A percentile compares a stretch with the other conserved stretches of the same genome.
Evolutionary conservation across 495 filamentous ascomycete species (phyloP).

Genomic region (Aspergillus sclerotioniger): DNA sequence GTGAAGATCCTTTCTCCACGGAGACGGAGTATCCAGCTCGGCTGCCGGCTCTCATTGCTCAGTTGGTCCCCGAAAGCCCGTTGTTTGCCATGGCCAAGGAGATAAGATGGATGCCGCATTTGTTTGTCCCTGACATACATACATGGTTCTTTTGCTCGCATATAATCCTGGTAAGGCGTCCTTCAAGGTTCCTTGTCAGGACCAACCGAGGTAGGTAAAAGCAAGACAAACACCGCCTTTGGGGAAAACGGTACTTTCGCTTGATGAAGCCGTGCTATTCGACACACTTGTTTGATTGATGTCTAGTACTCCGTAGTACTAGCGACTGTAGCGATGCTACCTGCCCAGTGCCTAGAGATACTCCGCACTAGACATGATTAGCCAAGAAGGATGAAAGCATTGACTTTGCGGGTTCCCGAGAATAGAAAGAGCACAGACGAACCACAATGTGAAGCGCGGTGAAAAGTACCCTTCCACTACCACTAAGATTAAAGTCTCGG

Average conservation of each 20-base stretch:
- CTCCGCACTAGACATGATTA: not conserved
- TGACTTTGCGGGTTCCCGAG: not conserved
- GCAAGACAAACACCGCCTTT: too few relatives aligned
- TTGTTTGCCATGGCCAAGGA: not conserved
- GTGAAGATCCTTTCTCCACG: not conserved
- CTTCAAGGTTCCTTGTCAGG: not conserved
- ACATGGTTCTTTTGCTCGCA: not conserved
- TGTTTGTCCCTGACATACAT: not conserved
- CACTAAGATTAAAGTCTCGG: conserved; percentile 1
- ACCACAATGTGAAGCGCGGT: not conserved
- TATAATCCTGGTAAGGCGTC: not conserved
- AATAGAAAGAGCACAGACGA: conserved; percentile 1
- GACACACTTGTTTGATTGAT: too few relatives aligned
- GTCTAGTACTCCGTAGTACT: too few relatives aligned
- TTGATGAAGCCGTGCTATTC: too few relatives aligned
- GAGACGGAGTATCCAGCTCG: not conserved
- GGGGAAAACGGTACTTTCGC: too few relatives aligned
- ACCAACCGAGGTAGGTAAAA: too few relatives aligned
- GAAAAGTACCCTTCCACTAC: not conserved
- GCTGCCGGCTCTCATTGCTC: not conserved
- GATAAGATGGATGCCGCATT: not conserved
- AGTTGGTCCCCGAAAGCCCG: not conserved
- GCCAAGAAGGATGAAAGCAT: not conserved
- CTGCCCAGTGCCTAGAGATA: not conserved
- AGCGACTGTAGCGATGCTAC: too few relatives aligned